A percentile compares a stretch with the other conserved stretches of the same genome.
These are phyloP conservation scores for Xylaria multiplex DNA, from an alignment of 2,329 filamentous ascomycete genomes.

Conservation along the genomic window DNA sequence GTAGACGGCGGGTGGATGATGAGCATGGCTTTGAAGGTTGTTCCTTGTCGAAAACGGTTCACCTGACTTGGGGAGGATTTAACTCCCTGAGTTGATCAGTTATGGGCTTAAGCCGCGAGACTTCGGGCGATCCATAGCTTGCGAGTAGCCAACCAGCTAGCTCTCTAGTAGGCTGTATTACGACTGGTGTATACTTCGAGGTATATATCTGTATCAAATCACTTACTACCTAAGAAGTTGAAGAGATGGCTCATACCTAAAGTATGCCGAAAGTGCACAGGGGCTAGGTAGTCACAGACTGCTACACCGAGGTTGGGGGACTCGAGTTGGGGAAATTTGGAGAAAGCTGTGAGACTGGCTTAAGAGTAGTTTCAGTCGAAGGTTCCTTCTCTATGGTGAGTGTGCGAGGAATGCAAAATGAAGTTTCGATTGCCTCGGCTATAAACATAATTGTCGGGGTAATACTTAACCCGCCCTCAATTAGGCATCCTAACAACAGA, in stretches of 20 bases:
- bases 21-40: constrained; percentile 28
- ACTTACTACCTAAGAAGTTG: background rate
- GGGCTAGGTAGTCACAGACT: background rate
- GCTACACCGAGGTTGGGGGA: constrained; percentile 5
- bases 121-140: background rate
- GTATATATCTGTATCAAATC: background rate
- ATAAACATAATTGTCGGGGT: constrained; percentile 19
- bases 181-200: background rate
- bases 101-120: constrained; percentile 11
- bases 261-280: background rate
- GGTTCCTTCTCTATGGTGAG: background rate
- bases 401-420: background rate
- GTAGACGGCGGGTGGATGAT: constrained; percentile 15
- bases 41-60: constrained; percentile 30
- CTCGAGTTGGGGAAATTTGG: constrained; percentile 36
- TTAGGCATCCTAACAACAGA: background rate
- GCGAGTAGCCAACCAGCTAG: background rate
- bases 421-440: constrained; percentile 19
- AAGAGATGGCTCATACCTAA: background rate
- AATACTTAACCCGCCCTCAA: background rate
- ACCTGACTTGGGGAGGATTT: constrained; percentile 30
- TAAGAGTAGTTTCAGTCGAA: constrained; percentile 19
- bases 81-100: background rate
- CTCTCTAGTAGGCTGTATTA: background rate
- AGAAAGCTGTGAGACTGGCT: constrained; percentile 26